phyloP scores from a whole-genome alignment of 805 yeast species.

The Yamadazyma scolyti region DNA sequence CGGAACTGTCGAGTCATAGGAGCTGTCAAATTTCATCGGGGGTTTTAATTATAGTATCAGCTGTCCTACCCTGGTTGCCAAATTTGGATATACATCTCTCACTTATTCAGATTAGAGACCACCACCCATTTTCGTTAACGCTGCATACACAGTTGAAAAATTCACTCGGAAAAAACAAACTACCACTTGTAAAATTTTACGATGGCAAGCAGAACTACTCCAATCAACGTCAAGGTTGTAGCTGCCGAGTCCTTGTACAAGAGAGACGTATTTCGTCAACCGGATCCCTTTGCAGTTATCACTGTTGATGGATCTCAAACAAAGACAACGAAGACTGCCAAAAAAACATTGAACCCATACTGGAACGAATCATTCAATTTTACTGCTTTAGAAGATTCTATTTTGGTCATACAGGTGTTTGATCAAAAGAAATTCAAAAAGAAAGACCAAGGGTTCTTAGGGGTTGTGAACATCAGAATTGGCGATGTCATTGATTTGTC shows the following conservation, averaged over 20 bases:
- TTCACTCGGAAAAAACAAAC: no score
- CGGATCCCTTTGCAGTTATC: slow-evolving; percentile 96
- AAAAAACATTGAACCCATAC: slow-evolving; percentile 91
- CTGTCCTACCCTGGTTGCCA: no score
- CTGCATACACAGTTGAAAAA: no score
- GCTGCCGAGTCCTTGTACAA: slow-evolving; percentile 96
- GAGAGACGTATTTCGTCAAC: slow-evolving; percentile 91
- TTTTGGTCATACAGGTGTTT: slow-evolving; percentile 88
- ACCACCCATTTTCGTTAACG: no score
- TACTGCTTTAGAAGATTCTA: slow-evolving; percentile 73
- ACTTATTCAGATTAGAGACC: no score
- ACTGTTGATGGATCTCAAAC: slow-evolving; percentile 98
- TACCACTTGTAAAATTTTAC: no score
- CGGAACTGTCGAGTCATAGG: no score
- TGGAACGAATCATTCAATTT: slow-evolving; percentile 94
- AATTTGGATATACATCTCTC: no score
- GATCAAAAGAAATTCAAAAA: slow-evolving; percentile 97
- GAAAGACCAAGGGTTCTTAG: slow-evolving; percentile 97
- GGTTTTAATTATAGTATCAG: no score
- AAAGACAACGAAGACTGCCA: slow-evolving; percentile 88
- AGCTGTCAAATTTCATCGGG: no score
- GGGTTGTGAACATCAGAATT: slow-evolving; percentile 87
- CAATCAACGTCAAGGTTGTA: slow-evolving; percentile 68
- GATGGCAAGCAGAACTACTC: slow-evolving; percentile 13
- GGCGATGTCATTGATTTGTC: slow-evolving; percentile 81